Percentiles rank a stretch among this genome's conserved stretches.
Evolutionary conservation across 768 basidiomycete genomes (phyloP).

Genomic region (Sistotremastrum suecicum): DNA sequence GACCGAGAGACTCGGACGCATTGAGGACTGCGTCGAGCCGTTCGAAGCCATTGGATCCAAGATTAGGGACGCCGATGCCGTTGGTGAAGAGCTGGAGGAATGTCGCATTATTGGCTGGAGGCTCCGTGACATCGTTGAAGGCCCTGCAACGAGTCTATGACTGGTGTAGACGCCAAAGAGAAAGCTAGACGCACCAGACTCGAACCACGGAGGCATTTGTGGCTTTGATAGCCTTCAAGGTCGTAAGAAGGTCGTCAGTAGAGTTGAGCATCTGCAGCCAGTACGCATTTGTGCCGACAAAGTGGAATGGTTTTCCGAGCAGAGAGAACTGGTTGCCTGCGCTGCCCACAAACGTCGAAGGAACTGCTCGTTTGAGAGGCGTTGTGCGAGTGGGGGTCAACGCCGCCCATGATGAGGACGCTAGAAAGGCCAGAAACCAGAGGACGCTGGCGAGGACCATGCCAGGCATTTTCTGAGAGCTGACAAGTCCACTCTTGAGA

Average conservation of each 20-base stretch:
- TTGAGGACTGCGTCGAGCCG: conserved; percentile 44
- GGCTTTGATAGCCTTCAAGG: conserved; percentile 42
- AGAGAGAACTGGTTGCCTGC: conserved; percentile 8
- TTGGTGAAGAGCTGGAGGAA: conserved; percentile 52
- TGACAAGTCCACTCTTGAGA: too few species aligned
- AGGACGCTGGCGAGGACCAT: too few species aligned
- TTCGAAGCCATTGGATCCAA: conserved; percentile 46
- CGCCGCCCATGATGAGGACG: too few species aligned
- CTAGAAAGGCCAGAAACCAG: too few species aligned
- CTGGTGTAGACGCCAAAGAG: not conserved
- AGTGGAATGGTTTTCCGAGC: conserved; percentile 22
- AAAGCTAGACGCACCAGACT: conserved; percentile 33
- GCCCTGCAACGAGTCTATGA: not conserved
- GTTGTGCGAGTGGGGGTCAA: too few species aligned
- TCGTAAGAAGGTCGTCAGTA: conserved; percentile 39
- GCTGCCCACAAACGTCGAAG: not conserved
- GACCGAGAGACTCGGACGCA: conserved; percentile 37
- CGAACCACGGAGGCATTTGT: conserved; percentile 45
- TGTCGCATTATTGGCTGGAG: conserved; percentile 36
- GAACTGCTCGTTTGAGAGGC: too few species aligned
- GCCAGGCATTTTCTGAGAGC: too few species aligned
- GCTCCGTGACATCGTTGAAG: conserved; percentile 31
- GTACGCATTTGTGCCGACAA: conserved; percentile 49
- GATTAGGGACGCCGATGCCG: conserved; percentile 39
- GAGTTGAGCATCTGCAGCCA: conserved; percentile 47